Evolutionary conservation across 2,329 filamentous ascomycete species (phyloP).

Genomic region (Verticillium zaregamsianum): DNA sequence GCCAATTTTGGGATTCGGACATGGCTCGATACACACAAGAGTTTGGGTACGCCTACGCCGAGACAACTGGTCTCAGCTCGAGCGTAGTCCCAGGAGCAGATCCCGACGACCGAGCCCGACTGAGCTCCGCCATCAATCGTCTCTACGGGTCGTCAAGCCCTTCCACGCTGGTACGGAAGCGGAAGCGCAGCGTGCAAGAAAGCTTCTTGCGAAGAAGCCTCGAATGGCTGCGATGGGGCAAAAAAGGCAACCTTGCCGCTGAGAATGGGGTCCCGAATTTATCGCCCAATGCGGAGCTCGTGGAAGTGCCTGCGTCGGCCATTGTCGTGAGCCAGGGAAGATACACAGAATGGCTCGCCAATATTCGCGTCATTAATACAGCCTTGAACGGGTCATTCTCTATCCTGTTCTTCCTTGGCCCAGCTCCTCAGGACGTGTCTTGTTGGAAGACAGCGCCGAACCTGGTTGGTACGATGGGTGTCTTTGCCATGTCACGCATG

Average conservation of each 20-base stretch:
- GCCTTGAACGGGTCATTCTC: constrained; percentile 56
- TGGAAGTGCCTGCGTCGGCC: constrained; percentile 15
- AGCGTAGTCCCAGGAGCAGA: constrained; percentile 13
- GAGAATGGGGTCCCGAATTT: not conserved
- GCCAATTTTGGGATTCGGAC: constrained; percentile 66
- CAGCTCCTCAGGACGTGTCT: constrained; percentile 35
- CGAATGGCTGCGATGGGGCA: not conserved
- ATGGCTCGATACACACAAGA: constrained; percentile 51
- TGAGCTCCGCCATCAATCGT: constrained; percentile 51
- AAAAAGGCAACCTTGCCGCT: not conserved
- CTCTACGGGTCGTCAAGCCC: constrained; percentile 32
- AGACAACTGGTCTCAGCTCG: constrained; percentile 33
- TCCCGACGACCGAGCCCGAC: constrained; percentile 33
- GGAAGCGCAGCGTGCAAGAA: not conserved
- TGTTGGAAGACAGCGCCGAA: constrained; percentile 50
- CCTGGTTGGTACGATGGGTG: constrained; percentile 57
- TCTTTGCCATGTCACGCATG: constrained; percentile 42
- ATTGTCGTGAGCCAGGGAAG: constrained; percentile 26
- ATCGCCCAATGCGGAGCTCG: not conserved
- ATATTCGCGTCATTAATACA: constrained; percentile 58
- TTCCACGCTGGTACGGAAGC: constrained; percentile 9
- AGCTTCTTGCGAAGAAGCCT: not conserved
- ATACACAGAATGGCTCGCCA: constrained; percentile 65
- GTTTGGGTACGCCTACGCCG: constrained; percentile 74
- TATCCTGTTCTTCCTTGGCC: constrained; percentile 66